Conservation (phyloP, 2,329 filamentous ascomycete genomes). For the Pseudogymnoascus sp. region DNA sequence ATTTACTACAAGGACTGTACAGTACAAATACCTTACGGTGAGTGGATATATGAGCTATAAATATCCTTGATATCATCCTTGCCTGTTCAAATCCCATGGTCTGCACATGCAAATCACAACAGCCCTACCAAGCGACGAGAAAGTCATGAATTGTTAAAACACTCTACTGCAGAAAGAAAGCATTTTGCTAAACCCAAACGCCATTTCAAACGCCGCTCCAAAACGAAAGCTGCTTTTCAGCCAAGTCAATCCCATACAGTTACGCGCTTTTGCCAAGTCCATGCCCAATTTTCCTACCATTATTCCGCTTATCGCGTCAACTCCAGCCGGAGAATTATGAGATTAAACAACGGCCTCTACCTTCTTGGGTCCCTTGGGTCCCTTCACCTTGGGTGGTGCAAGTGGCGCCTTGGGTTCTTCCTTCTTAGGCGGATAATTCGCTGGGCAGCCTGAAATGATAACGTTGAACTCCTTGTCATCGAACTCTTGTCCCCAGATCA, state of each 20-base stretch:
- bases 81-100: neutral
- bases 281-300: neutral
- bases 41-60: neutral
- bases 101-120: neutral
- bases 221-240: neutral
- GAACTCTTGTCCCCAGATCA: conserved; percentile 9
- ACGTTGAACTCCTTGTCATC: conserved; percentile 1
- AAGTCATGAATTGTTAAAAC: conserved; percentile 4
- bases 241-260: neutral
- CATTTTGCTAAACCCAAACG: neutral
- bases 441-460: conserved; percentile 6
- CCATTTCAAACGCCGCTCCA: neutral
- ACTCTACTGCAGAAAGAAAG: conserved; percentile 1
- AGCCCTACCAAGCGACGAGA: neutral
- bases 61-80: neutral
- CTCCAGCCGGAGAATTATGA: neutral
- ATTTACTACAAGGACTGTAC: neutral
- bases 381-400: neutral
- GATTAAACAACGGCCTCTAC: neutral
- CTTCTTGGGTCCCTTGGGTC: neutral
- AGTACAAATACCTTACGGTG: neutral
- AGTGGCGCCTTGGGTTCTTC: neutral
- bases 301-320: neutral
- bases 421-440: neutral
- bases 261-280: neutral